These are phyloP conservation scores for Solanum pimpinellifolium DNA, from an alignment of 257 asterid species.

Conservation along the genomic window DNA sequence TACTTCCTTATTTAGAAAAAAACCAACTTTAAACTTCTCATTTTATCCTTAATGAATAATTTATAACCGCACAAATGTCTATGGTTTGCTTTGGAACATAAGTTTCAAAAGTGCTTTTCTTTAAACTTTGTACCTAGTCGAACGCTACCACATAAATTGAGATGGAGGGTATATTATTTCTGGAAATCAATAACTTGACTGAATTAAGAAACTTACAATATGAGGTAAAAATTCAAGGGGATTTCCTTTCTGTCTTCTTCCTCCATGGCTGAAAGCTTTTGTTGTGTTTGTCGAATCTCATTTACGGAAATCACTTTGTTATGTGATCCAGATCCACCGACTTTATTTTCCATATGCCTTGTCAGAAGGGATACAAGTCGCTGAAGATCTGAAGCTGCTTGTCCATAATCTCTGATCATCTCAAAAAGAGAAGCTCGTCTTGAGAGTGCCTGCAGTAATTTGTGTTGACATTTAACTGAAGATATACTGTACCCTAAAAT, in stretches of 20 bases:
- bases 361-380: conserved; percentile 55
- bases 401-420: conserved; percentile 87
- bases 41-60: not conserved
- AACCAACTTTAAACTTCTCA: not conserved
- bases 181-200: not conserved
- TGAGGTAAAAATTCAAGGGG: conserved; percentile 82
- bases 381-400: conserved; percentile 74
- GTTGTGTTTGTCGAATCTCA: conserved; percentile 67
- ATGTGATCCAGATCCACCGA: conserved; percentile 27
- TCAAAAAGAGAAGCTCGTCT: conserved; percentile 72
- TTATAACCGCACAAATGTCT: not conserved
- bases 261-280: conserved; percentile 65
- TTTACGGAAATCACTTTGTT: conserved; percentile 38
- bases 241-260: conserved; percentile 64
- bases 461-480: not conserved
- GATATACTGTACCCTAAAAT: not conserved
- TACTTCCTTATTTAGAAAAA: not conserved
- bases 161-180: not conserved
- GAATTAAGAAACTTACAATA: conserved; percentile 52
- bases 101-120: not conserved
- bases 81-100: not conserved
- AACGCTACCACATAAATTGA: not conserved
- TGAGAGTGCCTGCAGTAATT: conserved; percentile 62
- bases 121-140: not conserved
- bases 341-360: conserved; percentile 50